Conservation (phyloP, 148 eudicot species). For the Rhododendron vialii region DNA sequence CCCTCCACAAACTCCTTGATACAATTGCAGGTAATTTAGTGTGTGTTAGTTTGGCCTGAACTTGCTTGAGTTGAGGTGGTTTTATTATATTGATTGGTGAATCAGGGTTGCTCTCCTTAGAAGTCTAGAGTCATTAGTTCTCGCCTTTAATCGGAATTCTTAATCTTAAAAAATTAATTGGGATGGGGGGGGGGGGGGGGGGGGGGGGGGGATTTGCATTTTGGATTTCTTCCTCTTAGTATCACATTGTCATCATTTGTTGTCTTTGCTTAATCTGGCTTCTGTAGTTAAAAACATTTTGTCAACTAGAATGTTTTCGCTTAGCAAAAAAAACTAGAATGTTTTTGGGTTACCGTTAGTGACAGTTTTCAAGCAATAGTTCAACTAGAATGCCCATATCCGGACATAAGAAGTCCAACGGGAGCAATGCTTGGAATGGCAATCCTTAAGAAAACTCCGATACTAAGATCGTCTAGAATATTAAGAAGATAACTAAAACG, state of each 20-base stretch:
- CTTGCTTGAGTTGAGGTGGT: not conserved
- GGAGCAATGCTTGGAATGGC: not conserved
- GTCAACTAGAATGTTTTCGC: not conserved
- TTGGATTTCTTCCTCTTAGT: not conserved
- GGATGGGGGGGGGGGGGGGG: not conserved
- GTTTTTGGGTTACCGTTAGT: not conserved
- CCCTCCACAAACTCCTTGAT: not conserved
- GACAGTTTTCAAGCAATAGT: not conserved
- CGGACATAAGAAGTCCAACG: not conserved
- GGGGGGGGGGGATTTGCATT: not conserved
- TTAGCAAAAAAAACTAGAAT: no score
- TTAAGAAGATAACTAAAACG: no score
- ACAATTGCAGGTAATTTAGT: not conserved
- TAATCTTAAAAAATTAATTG: not conserved
- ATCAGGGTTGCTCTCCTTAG: not conserved
- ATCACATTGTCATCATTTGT: not conserved
- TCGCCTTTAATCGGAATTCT: not conserved
- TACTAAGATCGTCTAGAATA: not conserved
- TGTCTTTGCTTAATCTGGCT: not conserved
- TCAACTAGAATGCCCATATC: not conserved
- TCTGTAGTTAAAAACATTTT: not conserved
- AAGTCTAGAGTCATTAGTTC: not conserved
- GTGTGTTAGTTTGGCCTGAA: not conserved
- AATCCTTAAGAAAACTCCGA: not conserved
- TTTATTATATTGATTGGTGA: not conserved